These are phyloP conservation scores for Coprinopsis sp. DNA, from an alignment of 768 basidiomycete species.

Conservation along the genomic window DNA sequence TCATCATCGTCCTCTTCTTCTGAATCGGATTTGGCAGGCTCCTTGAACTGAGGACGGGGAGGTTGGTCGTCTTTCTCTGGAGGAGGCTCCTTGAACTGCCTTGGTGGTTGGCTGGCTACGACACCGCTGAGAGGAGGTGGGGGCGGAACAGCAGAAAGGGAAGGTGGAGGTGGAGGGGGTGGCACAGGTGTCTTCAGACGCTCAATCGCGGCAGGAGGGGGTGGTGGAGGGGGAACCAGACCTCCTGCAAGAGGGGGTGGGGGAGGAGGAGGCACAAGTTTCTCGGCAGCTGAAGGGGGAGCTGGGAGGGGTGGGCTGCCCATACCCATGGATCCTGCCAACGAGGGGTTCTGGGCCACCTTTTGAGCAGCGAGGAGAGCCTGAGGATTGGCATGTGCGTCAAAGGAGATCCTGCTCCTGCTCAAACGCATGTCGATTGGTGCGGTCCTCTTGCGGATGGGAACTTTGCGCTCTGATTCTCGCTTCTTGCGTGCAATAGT, in stretches of 20 bases:
- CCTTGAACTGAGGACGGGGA: slow-evolving; percentile 45
- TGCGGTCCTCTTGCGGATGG: slow-evolving; percentile 80
- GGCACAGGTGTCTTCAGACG: slow-evolving; percentile 27
- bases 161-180: slow-evolving; percentile 26
- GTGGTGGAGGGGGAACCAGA: slow-evolving; percentile 23
- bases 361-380: slow-evolving; percentile 72
- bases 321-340: slow-evolving; percentile 26
- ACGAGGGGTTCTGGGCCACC: slow-evolving; percentile 49
- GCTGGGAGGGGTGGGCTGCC: slow-evolving; percentile 25
- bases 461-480: slow-evolving; percentile 82
- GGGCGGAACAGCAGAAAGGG: slow-evolving; percentile 12
- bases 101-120: neutral
- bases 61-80: slow-evolving; percentile 50
- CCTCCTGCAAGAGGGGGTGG: slow-evolving; percentile 24
- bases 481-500: slow-evolving; percentile 82
- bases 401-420: slow-evolving; percentile 68
- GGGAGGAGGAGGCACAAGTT: slow-evolving; percentile 23
- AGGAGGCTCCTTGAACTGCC: slow-evolving; percentile 55
- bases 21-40: slow-evolving; percentile 47
- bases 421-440: slow-evolving; percentile 87
- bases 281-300: slow-evolving; percentile 16
- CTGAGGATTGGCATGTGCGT: slow-evolving; percentile 50
- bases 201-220: slow-evolving; percentile 21
- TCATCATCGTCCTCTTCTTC: slow-evolving; percentile 12
- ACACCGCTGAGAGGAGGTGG: slow-evolving; percentile 19